These are phyloP conservation scores for Populus tomentosa DNA, from an alignment of 441 rosid genomes.

Conservation along the genomic window DNA sequence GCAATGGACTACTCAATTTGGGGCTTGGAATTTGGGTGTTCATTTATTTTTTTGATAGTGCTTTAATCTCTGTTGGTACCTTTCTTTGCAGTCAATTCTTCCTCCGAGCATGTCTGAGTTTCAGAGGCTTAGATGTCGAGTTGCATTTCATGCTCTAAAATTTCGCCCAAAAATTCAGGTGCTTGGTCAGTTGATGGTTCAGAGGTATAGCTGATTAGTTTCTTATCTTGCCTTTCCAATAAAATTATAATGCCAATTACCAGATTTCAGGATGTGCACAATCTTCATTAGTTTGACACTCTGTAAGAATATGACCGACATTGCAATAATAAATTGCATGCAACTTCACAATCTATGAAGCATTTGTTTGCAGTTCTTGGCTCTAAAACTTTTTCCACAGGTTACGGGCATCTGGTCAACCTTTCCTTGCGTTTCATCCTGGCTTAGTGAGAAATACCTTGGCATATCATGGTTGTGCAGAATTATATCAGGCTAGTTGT, in stretches of 20 bases:
- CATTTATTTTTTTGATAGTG: neutral
- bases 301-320: neutral
- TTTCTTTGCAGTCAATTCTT: constrained; percentile 67
- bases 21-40: neutral
- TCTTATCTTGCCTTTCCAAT: neutral
- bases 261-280: neutral
- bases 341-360: neutral
- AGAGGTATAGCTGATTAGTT: constrained; percentile 47
- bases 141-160: constrained; percentile 93
- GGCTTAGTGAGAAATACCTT: constrained; percentile 77
- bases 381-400: constrained; percentile 32
- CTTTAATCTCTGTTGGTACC: neutral
- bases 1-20: neutral
- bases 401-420: constrained; percentile 76
- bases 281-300: neutral
- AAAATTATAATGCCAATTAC: neutral
- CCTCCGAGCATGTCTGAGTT: constrained; percentile 76
- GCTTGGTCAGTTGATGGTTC: constrained; percentile 76
- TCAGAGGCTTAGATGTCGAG: constrained; percentile 96
- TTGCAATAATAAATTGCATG: neutral
- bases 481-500: constrained; percentile 83
- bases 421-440: constrained; percentile 86
- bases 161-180: constrained; percentile 78
- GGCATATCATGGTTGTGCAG: constrained; percentile 99
- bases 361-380: constrained; percentile 13